Percentiles rank a stretch among this genome's conserved stretches.
Conservation (phyloP, 2,329 filamentous ascomycete genomes). For the Botrytis pseudocinerea region DNA sequence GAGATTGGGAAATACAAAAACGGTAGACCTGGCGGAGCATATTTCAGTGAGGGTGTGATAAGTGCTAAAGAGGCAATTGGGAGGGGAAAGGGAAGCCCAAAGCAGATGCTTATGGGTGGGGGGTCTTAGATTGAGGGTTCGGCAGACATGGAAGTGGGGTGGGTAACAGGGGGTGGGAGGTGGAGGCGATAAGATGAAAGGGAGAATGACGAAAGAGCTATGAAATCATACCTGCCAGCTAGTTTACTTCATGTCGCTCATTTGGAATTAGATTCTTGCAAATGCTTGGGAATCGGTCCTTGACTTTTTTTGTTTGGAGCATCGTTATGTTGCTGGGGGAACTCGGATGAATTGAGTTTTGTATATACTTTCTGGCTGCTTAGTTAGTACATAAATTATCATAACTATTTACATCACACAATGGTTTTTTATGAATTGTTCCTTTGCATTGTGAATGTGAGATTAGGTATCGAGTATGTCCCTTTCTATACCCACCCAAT, state of each 20-base stretch:
- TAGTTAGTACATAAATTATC: neutral
- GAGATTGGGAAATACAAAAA: constrained; percentile 28
- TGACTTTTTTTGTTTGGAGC: neutral
- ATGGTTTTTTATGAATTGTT: neutral
- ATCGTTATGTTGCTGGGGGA: neutral
- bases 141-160: neutral
- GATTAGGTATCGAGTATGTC: neutral
- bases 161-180: neutral
- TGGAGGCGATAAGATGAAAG: neutral
- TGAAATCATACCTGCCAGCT: neutral
- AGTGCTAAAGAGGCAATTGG: constrained; percentile 43
- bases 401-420: neutral
- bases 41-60: constrained; percentile 26
- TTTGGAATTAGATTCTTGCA: neutral
- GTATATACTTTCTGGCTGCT: neutral
- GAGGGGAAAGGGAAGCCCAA: constrained; percentile 41
- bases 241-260: neutral
- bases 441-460: neutral
- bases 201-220: neutral
- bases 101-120: constrained; percentile 33
- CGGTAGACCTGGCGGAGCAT: constrained; percentile 19
- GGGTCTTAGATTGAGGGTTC: neutral
- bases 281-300: neutral
- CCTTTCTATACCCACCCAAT: neutral
- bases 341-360: neutral